Conservation (phyloP, 164 flowering plant genomes). For the Chloranthus sessilifolius region DNA sequence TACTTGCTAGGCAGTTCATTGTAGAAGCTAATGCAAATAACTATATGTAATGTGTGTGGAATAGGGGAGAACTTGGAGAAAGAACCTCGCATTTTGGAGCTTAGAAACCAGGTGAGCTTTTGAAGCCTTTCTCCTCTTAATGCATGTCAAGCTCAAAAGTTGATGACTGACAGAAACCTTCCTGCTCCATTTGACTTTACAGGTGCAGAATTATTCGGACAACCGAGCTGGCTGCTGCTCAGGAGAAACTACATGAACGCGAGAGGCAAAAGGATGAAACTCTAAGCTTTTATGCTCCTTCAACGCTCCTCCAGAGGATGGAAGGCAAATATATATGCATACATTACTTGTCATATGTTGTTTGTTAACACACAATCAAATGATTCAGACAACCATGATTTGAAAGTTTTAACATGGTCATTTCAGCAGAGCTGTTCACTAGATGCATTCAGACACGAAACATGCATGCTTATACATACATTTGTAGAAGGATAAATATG, state of each 20-base stretch:
- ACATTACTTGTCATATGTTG: too few relatives aligned
- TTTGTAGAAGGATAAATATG: too few relatives aligned
- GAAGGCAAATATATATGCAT: slow-evolving; percentile 54
- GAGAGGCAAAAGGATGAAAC: slow-evolving; percentile 67
- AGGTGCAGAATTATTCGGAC: slow-evolving; percentile 94
- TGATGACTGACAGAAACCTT: too few relatives aligned
- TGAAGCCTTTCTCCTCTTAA: neutral
- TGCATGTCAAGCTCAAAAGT: too few relatives aligned
- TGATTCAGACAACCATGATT: too few relatives aligned
- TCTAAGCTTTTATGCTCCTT: slow-evolving; percentile 59
- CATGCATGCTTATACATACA: too few relatives aligned
- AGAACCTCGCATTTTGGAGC: slow-evolving; percentile 81
- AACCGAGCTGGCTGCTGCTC: slow-evolving; percentile 88
- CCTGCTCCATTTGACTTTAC: slow-evolving; percentile 14
- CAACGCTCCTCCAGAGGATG: slow-evolving; percentile 51
- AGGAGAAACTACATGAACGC: slow-evolving; percentile 70
- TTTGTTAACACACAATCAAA: too few relatives aligned
- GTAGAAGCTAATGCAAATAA: neutral
- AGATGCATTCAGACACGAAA: too few relatives aligned
- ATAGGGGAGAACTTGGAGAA: slow-evolving; percentile 81
- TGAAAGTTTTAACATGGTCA: too few relatives aligned
- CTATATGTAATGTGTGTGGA: slow-evolving; percentile 4
- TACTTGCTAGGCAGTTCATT: neutral
- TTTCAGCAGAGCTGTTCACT: too few relatives aligned
- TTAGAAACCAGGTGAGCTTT: slow-evolving; percentile 68